A percentile compares a stretch with the other conserved stretches of the same genome.
phyloP scores from a whole-genome alignment of 345 rosid species.

The Firmiana major region DNA sequence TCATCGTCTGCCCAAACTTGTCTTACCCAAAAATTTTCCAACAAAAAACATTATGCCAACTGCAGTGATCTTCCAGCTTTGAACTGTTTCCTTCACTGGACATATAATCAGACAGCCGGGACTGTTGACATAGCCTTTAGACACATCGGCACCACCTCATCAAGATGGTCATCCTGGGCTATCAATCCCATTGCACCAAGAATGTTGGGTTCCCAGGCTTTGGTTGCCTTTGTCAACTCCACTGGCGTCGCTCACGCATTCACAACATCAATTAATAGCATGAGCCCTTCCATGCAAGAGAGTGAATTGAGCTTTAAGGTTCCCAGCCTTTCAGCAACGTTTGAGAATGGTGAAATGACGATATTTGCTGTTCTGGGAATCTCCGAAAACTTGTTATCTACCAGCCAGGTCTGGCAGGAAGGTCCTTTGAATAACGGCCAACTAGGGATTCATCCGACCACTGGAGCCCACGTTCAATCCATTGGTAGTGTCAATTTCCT shows the following conservation, averaged over 20 bases:
- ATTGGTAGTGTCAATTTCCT: constrained; percentile 38
- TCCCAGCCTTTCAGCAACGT: constrained; percentile 27
- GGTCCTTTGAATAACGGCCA: constrained; percentile 34
- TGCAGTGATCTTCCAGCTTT: constrained; percentile 47
- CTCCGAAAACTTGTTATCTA: constrained; percentile 11
- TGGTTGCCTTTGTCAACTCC: constrained; percentile 51
- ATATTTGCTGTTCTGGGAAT: constrained; percentile 64
- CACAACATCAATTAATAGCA: neutral
- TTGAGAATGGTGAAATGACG: constrained; percentile 33
- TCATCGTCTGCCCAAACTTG: constrained; percentile 42
- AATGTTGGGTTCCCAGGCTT: constrained; percentile 61
- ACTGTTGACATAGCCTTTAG: constrained; percentile 65
- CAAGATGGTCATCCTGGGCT: constrained; percentile 66
- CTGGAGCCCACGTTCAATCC: constrained; percentile 31
- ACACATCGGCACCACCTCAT: constrained; percentile 30
- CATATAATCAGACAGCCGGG: constrained; percentile 24
- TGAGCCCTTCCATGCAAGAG: neutral
- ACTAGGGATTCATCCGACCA: neutral
- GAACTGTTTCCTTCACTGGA: constrained; percentile 70
- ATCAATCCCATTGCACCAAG: constrained; percentile 38
- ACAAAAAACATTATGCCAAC: constrained; percentile 19
- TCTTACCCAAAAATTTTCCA: constrained; percentile 25
- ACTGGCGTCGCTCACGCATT: constrained; percentile 25
- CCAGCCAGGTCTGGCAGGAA: constrained; percentile 65
- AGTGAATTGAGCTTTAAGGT: constrained; percentile 46